Percentiles rank a stretch among this genome's conserved stretches.
These are phyloP conservation scores for Cokeromyces recurvatus DNA, from an alignment of 371 early-diverging fungal genomes.

Conservation along the genomic window DNA sequence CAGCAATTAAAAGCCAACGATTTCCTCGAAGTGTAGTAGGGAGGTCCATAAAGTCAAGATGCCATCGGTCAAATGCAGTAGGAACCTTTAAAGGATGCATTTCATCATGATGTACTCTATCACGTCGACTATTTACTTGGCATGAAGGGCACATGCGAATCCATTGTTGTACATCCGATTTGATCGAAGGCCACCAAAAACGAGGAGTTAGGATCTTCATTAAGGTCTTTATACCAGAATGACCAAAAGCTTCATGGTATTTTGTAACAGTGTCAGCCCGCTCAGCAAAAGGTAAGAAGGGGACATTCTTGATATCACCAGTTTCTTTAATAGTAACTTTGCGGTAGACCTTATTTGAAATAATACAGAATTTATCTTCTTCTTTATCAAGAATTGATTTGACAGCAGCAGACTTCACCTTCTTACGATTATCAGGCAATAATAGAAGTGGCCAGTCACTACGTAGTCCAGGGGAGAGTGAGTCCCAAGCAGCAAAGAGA, in stretches of 20 bases:
- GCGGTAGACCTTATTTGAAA: not conserved
- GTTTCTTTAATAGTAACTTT: not conserved
- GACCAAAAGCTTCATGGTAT: conserved; percentile 8
- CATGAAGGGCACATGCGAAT: conserved; percentile 3
- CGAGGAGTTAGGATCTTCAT: not conserved
- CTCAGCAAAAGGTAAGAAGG: conserved; percentile 1
- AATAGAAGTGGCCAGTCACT: too few species aligned
- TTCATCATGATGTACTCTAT: not conserved
- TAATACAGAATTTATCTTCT: not conserved
- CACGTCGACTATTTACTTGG: conserved; percentile 1
- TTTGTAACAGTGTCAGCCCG: conserved; percentile 1
- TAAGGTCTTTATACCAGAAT: not conserved
- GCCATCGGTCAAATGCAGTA: conserved; percentile 15
- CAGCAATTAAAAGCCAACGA: conserved; percentile 26
- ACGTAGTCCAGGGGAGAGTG: too few species aligned
- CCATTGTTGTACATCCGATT: conserved; percentile 6
- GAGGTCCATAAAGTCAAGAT: conserved; percentile 25
- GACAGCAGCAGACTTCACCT: too few species aligned
- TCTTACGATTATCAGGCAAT: too few species aligned
- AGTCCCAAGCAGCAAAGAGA: conserved; percentile 6
- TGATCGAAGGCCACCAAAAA: conserved; percentile 21
- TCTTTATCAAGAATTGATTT: too few species aligned
- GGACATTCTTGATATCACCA: not conserved
- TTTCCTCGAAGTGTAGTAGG: conserved; percentile 14
- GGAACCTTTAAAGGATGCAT: conserved; percentile 8